Conservation (phyloP, 75 land plant genomes). For the Pinus tabuliformis region DNA sequence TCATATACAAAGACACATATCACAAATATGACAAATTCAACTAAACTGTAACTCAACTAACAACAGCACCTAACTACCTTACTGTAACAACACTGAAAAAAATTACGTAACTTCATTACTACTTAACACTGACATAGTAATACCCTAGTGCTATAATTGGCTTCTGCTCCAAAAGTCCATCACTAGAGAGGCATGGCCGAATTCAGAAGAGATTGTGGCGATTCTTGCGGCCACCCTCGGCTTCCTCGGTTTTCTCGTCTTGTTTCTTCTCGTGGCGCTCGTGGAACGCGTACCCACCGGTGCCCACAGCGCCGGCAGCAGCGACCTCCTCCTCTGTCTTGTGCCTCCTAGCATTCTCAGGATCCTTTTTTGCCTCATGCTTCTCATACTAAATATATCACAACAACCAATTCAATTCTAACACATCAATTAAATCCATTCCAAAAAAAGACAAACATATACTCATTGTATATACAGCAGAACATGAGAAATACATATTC, state of each 20-base stretch:
- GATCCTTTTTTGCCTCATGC: slow-evolving; percentile 29
- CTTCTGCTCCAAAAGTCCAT: no score
- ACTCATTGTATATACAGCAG: not conserved
- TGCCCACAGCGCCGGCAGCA: slow-evolving; percentile 18
- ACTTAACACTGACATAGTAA: no score
- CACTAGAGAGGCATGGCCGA: no score
- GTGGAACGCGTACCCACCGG: slow-evolving; percentile 23
- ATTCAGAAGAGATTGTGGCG: not conserved
- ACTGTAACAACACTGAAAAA: no score
- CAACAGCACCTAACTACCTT: no score
- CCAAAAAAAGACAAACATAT: not conserved
- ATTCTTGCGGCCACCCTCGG: not conserved
- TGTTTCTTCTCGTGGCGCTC: slow-evolving; percentile 32
- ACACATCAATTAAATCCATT: no score
- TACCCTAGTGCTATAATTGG: no score
- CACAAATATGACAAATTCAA: no score
- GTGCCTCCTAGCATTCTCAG: slow-evolving; percentile 29
- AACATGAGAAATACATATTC: not conserved
- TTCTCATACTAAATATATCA: slow-evolving; percentile 23
- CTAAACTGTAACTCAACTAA: no score
- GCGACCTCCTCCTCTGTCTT: slow-evolving; percentile 31
- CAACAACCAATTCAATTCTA: not conserved
- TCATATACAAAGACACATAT: no score
- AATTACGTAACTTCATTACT: no score
- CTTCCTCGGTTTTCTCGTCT: slow-evolving; percentile 11